Evolutionary conservation across 768 basidiomycete genomes (phyloP), one percentile per base, ranked within the genome.

Genomic region (Tephrocybe rancida): DNA sequence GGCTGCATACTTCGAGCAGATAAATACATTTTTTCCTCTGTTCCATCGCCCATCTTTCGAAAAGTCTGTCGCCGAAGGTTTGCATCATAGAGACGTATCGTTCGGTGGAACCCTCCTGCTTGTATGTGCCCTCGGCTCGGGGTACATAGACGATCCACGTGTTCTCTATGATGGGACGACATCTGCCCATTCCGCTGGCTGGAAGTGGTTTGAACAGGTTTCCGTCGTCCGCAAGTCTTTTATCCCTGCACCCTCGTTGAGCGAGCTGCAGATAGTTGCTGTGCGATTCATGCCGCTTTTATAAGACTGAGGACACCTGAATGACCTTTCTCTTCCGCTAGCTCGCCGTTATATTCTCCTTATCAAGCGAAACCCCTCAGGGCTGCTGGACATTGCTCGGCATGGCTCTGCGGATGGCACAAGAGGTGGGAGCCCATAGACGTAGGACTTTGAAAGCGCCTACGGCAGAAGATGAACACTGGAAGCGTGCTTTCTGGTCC

Each of bases 1-100:
- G 44, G 76, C 87, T 43, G 66, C 78, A n/a, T 93, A 87, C 60
- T 96, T 95, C 64, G 59, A 56, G 0, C 59, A 81, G 29, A 56
- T 78, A 55, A 87, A 92, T 59, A 55, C 64, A 3, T 73, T 81
- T 44, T 63, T 80, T 1, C 90, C 92, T 1, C 72, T 95, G 8
- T 70, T 96, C 2, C 92, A 94, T 62, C 80, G 84, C 0, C 84
- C 85, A 0, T 82, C 82, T 16, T 93, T 95, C 57, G 77, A 85
- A 38, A 67, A 68, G 27, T 72, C 76, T 21, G 65, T 88, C 35
- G 62, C 62, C 1, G 72, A 79, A 6, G 77, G 79, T 1, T 60
- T 83, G 3, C 84, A 91, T 63, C 64, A 72, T 10, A 69, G 63
- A 1, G 78, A 89, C 50, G 21, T 72, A 7, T 61, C 63, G 51